These are phyloP conservation scores for Limtongia smithiae DNA, from an alignment of 805 yeast genomes.

Conservation along the genomic window DNA sequence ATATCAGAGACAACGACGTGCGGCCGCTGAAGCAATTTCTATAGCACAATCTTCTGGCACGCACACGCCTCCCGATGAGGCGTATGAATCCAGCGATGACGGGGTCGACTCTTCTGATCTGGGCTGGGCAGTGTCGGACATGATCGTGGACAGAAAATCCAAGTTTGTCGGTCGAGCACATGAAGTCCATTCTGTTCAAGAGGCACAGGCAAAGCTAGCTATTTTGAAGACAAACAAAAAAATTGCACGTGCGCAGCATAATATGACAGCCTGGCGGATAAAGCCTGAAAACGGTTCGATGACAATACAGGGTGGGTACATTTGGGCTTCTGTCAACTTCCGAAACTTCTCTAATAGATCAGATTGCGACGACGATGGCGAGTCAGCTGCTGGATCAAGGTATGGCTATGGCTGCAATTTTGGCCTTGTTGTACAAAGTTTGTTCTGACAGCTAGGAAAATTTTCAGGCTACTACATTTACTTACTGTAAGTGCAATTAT, in stretches of 20 bases:
- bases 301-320: conserved; percentile 48
- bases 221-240: conserved; percentile 51
- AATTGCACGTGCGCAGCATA: conserved; percentile 66
- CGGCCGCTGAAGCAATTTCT: conserved; percentile 17
- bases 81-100: conserved; percentile 21
- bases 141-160: conserved; percentile 78
- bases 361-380: conserved; percentile 97
- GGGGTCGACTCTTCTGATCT: conserved; percentile 11
- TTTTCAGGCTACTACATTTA: conserved; percentile 28
- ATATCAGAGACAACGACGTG: conserved; percentile 24
- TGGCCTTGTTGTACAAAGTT: neutral
- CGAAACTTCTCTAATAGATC: no score
- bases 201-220: conserved; percentile 55
- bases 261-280: conserved; percentile 86
- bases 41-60: conserved; percentile 4
- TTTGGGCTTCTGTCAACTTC: no score
- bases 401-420: conserved; percentile 35
- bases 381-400: conserved; percentile 90
- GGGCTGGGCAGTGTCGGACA: conserved; percentile 75
- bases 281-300: conserved; percentile 48
- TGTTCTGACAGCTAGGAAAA: neutral
- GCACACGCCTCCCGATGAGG: no score
- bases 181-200: conserved; percentile 58
- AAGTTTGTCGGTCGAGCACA: conserved; percentile 77
- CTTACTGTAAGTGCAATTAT: conserved; percentile 26